Percentiles rank a stretch among this genome's conserved stretches.
phyloP scores from a whole-genome alignment of 108 stramenopile species.

The Nitzschia sp. region DNA sequence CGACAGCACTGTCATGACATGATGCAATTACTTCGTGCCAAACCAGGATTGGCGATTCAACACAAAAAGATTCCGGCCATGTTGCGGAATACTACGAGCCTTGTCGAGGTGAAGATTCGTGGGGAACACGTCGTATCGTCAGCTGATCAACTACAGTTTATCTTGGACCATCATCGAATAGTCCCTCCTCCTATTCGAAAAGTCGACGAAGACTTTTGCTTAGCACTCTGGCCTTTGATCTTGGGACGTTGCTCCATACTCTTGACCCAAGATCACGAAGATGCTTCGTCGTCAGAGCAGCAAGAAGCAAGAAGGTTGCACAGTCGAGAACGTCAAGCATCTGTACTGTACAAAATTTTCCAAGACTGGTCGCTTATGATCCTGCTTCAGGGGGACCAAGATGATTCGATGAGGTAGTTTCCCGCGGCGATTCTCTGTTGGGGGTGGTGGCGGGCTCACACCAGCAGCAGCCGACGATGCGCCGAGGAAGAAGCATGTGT shows the following conservation, averaged over 20 bases:
- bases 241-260: neutral
- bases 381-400: neutral
- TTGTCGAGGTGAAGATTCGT: no score
- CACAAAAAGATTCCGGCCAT: neutral
- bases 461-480: no score
- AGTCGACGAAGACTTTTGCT: neutral
- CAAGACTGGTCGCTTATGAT: neutral
- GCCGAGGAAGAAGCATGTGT: no score
- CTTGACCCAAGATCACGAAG: no score
- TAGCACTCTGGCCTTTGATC: neutral
- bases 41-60: neutral
- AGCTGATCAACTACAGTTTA: neutral
- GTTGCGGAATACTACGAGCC: neutral
- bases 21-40: neutral
- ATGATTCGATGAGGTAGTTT: no score
- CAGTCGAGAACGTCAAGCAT: neutral
- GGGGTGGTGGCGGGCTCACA: no score
- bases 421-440: no score
- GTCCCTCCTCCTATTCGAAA: neutral
- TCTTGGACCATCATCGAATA: neutral
- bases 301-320: neutral
- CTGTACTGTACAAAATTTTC: neutral
- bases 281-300: neutral
- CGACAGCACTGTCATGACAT: neutral
- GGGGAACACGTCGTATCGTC: no score